Evolutionary conservation across 257 asterid genomes (phyloP), one percentile per base, ranked within the genome.

Genomic region (Gentiana macrophylla): DNA sequence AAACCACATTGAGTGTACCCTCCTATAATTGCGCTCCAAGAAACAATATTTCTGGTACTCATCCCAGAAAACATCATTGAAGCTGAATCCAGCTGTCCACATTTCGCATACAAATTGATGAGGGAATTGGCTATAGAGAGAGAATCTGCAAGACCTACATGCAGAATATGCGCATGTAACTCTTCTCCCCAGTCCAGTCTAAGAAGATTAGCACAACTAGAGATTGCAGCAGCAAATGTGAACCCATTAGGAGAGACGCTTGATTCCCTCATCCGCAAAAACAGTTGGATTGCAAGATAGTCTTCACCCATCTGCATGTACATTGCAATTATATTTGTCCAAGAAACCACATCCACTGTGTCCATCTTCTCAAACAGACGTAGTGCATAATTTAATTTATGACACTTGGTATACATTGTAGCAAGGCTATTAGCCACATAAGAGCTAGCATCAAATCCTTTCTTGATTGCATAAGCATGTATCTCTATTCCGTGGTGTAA

Each of bases 21-120:
- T n/a, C 92, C 74, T 55, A 90, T 84, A 11, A 90, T 70, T 4
- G 94, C 82, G 66, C 96, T 90, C 96, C 96, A 90, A 59, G 96
- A 82, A 63, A 90, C 70, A 49, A 90, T 60, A 71, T 90, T 95
- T 66, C 80, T 84, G 55, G 37, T 68, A 7, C 67, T 60, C 86
- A 86, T 76, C 67, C 73, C 79, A 44, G 46, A 65, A 65, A 90
- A 90, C 47, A 82, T 54, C 37, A 41, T 60, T 36, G 80, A 71
- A 49, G 95, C 89, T 24, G 63, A 74, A 65, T 59, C 67, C 32
- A 64, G 12, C 34, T 55, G 65, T 24, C 92, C 94, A 63, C 87
- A 84, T 72, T 78, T 82, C 12, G 95, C 80, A 70, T 86, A 86
- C 89, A 84, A 66, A 34, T 94, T 73, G 74, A 86, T 74, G 59